These are phyloP conservation scores for Paramecium sexaurelia DNA, from an alignment of 73 alveolate genomes.

Conservation along the genomic window DNA sequence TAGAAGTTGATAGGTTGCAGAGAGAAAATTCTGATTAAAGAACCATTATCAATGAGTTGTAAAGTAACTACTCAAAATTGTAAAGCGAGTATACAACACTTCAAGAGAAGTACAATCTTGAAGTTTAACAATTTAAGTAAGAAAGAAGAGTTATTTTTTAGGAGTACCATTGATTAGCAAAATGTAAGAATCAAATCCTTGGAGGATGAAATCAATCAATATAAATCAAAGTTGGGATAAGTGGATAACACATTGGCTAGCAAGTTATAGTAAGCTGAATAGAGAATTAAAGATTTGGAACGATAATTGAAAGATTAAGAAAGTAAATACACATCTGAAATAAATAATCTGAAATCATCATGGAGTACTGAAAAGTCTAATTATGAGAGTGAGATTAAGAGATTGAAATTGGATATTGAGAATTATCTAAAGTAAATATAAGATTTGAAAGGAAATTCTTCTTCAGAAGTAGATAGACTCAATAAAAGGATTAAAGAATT, in stretches of 20 bases:
- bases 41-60: conserved; percentile 2
- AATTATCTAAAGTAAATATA: not conserved
- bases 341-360: not conserved
- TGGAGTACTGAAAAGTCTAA: conserved; percentile 4
- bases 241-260: conserved; percentile 25
- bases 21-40: not conserved
- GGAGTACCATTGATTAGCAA: not conserved
- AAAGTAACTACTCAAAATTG: not conserved
- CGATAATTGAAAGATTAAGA: not conserved
- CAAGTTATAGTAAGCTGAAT: conserved; percentile 20
- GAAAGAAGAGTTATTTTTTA: not conserved
- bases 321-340: conserved; percentile 4
- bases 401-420: not conserved
- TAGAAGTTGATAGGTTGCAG: conserved; percentile 16
- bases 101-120: not conserved
- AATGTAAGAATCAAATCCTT: not conserved
- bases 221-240: conserved; percentile 37
- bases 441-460: not conserved
- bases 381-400: conserved; percentile 23
- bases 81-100: not conserved
- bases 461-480: conserved; percentile 11
- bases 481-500: not conserved
- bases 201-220: not conserved
- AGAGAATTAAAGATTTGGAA: conserved; percentile 43
- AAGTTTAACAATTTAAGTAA: not conserved